Conservation (phyloP, 371 early-diverging fungal species). For the Apophysomyces elegans region DNA sequence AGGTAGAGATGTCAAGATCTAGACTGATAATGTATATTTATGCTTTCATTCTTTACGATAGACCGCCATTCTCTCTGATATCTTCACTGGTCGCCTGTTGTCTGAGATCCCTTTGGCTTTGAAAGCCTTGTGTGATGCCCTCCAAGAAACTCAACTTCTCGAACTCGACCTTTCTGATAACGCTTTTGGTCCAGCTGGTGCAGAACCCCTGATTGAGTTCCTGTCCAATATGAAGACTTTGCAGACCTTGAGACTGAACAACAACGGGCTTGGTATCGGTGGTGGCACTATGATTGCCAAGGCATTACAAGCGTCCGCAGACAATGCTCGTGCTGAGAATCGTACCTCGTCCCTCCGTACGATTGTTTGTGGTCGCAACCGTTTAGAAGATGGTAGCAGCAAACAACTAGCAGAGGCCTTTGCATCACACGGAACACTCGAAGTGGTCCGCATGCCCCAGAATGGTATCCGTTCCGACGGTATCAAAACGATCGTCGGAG, state of each 20-base stretch:
- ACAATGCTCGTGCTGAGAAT: conserved; percentile 67
- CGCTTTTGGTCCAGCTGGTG: conserved; percentile 97
- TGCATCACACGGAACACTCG: conserved; percentile 75
- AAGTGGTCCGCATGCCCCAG: conserved; percentile 92
- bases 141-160: conserved; percentile 73
- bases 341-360: conserved; percentile 72
- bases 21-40: not conserved
- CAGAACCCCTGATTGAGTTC: conserved; percentile 85
- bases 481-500: conserved; percentile 72
- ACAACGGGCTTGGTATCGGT: conserved; percentile 92
- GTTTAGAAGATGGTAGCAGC: conserved; percentile 88
- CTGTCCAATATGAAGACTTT: conserved; percentile 80
- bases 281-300: conserved; percentile 90
- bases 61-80: conserved; percentile 78
- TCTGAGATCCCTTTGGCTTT: conserved; percentile 89
- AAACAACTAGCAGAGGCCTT: conserved; percentile 82
- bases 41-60: conserved; percentile 8
- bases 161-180: conserved; percentile 95
- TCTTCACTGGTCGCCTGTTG: conserved; percentile 92
- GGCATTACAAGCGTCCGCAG: conserved; percentile 79
- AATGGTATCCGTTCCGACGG: conserved; percentile 97
- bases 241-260: conserved; percentile 86
- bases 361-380: conserved; percentile 91
- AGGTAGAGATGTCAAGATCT: conserved; percentile 58
- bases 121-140: conserved; percentile 83